Evolutionary conservation across 2,329 filamentous ascomycete species (phyloP).

Genomic region (Pyrenophora teres): DNA sequence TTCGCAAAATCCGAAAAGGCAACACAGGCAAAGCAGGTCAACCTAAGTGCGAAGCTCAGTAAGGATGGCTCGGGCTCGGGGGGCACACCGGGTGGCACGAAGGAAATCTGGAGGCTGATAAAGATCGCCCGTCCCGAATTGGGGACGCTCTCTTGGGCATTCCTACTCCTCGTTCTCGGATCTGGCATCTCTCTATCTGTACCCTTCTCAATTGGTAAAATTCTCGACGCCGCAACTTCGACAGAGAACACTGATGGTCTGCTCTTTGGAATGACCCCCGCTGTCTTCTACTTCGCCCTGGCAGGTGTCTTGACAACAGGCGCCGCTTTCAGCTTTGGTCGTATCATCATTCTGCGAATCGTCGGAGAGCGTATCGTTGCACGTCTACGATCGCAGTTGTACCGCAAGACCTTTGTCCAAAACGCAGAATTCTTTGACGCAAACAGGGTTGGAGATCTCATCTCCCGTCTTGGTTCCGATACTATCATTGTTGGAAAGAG

Average conservation of each 20-base stretch:
- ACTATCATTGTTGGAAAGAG: slow-evolving; percentile 98
- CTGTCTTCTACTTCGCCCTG: slow-evolving; percentile 85
- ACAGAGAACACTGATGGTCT: slow-evolving; percentile 64
- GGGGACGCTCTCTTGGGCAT: slow-evolving; percentile 77
- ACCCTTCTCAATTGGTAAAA: slow-evolving; percentile 94
- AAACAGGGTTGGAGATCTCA: slow-evolving; percentile 93
- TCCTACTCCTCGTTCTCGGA: slow-evolving; percentile 83
- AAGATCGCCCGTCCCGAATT: slow-evolving; percentile 87
- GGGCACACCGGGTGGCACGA: slow-evolving; percentile 60
- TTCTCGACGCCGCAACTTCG: slow-evolving; percentile 88
- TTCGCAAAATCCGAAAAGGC: slow-evolving; percentile 82
- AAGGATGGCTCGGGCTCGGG: slow-evolving; percentile 67
- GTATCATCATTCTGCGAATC: slow-evolving; percentile 89
- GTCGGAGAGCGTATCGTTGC: slow-evolving; percentile 95
- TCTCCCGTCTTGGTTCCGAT: slow-evolving; percentile 92
- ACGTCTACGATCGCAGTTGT: slow-evolving; percentile 84
- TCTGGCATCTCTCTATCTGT: slow-evolving; percentile 95
- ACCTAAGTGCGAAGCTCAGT: slow-evolving; percentile 83
- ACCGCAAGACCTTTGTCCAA: slow-evolving; percentile 90
- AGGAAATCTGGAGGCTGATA: slow-evolving; percentile 84
- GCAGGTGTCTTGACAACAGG: slow-evolving; percentile 76
- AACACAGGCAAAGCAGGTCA: slow-evolving; percentile 82
- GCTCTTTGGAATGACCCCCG: slow-evolving; percentile 82
- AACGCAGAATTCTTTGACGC: slow-evolving; percentile 99
- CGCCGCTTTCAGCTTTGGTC: slow-evolving; percentile 88